phyloP scores from a whole-genome alignment of 1,139 yeast genomes.

The Yamadazyma dendronema region DNA sequence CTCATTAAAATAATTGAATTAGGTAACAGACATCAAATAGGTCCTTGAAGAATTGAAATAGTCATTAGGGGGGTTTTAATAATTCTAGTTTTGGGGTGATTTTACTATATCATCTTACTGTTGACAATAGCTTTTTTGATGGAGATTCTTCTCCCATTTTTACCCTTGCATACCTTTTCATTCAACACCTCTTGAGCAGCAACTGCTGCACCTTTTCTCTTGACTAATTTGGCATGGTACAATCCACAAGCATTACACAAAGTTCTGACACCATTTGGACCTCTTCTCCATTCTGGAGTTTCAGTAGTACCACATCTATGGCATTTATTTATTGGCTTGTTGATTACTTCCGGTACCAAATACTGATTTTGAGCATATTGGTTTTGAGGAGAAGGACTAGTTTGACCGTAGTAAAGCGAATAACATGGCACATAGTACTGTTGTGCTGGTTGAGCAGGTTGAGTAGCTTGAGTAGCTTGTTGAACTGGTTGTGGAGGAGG shows the following conservation, averaged over 20 bases:
- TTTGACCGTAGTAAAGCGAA: slow-evolving; percentile 16
- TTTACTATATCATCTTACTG: slow-evolving; percentile 7
- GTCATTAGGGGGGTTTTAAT: too few species aligned
- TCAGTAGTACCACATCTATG: slow-evolving; percentile 69
- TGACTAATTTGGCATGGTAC: slow-evolving; percentile 71
- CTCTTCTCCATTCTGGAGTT: slow-evolving; percentile 92
- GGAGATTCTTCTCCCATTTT: slow-evolving; percentile 44
- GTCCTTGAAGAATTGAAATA: too few species aligned
- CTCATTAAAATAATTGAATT: too few species aligned
- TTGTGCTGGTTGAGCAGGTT: slow-evolving; percentile 1
- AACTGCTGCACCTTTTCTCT: slow-evolving; percentile 61
- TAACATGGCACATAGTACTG: slow-evolving; percentile 15
- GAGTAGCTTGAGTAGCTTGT: neutral
- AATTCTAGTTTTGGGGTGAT: too few species aligned
- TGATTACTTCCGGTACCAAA: slow-evolving; percentile 34
- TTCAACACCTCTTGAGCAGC: slow-evolving; percentile 55
- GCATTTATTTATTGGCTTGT: slow-evolving; percentile 37
- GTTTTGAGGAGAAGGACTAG: slow-evolving; percentile 11
- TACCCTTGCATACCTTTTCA: slow-evolving; percentile 46
- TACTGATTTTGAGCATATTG: slow-evolving; percentile 18
- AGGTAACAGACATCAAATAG: too few species aligned
- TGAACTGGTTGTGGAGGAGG: slow-evolving; percentile 1
- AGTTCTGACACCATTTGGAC: slow-evolving; percentile 83
- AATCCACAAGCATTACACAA: slow-evolving; percentile 90
- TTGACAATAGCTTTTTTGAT: slow-evolving; percentile 27